Evolutionary conservation across 805 yeast genomes (phyloP).

Genomic region (Starmerella stellata): DNA sequence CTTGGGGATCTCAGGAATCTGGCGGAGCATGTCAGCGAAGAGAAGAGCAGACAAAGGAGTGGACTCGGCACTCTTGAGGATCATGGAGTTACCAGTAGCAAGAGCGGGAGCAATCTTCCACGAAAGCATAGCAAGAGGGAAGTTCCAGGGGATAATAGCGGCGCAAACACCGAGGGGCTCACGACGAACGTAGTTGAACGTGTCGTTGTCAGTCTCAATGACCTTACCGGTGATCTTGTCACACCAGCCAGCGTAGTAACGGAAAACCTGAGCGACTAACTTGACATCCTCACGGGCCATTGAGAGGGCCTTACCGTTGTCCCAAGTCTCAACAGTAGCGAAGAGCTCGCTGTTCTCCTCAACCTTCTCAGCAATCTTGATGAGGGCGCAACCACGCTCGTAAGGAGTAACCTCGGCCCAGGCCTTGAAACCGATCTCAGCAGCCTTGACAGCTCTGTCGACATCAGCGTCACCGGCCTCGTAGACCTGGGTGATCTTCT

Average conservation of each 20-base stretch:
- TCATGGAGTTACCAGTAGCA: conserved; percentile 59
- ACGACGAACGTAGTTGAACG: conserved; percentile 50
- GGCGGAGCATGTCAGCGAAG: conserved; percentile 35
- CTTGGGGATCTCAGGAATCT: conserved; percentile 56
- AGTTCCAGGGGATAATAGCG: conserved; percentile 58
- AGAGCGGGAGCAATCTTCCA: conserved; percentile 76
- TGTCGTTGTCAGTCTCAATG: conserved; percentile 39
- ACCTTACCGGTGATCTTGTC: conserved; percentile 47
- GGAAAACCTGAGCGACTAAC: conserved; percentile 37
- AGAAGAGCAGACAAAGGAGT: conserved; percentile 55
- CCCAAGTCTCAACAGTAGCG: conserved; percentile 70
- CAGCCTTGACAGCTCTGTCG: conserved; percentile 73
- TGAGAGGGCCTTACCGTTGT: conserved; percentile 61
- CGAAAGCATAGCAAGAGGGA: conserved; percentile 51
- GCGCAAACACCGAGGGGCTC: conserved; percentile 54
- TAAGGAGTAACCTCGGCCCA: conserved; percentile 60
- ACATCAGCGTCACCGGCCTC: conserved; percentile 68
- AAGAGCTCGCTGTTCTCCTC: conserved; percentile 54
- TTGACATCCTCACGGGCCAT: conserved; percentile 33
- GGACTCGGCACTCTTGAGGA: conserved; percentile 57
- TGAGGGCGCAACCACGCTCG: conserved; percentile 42
- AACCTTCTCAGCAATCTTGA: conserved; percentile 61
- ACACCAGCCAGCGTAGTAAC: conserved; percentile 59
- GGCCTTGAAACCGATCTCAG: conserved; percentile 49
- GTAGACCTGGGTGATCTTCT: conserved; percentile 47